Base-by-base conservation (phyloP, 768 basidiomycete genomes). In the Boletus reticuloceps region DNA sequence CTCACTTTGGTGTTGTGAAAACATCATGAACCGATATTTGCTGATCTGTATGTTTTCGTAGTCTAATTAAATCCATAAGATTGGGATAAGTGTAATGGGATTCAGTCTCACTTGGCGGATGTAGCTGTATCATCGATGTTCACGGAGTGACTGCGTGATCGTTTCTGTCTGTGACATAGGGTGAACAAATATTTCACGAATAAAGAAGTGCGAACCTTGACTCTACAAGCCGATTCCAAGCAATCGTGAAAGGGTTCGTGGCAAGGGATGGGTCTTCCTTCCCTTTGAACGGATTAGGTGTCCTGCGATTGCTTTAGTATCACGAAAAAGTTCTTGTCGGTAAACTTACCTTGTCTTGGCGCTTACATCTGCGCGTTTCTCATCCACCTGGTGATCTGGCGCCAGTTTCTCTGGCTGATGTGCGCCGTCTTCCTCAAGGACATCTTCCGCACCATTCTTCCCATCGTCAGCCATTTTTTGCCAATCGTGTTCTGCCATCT, bases 401-500 rank as follows among this genome's bases (percentile, higher is more conserved):
- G n/a, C n/a, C n/a, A n/a, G n/a, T n/a, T n/a, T n/a, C n/a, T 58
- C 34, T 34, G 34, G 32, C 34, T 14, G 34, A 12, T 31, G 38
- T 29, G 31, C 17, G 7, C 14, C 29, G 7, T 27, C 27, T 27
- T 51, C 59, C 25, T 61, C 57, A 13, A 55, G 29, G 27, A 38
- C 41, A 19, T 59, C 61, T 45, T 66, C 59, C 7, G 14, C 46
- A 10, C 41, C 56, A 16, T 62, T 36, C 29, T 58, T 47, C 7
- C 34, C 55, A 13, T 60, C 50, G 1, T 53, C 56, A 12, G 39
- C 43, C 11, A 44, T 6, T 29, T 59, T 52, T 31, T 36, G 47
- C 68, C 59, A 66, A n/a, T 69, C 67, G 8, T 55, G 50, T 7
- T 27, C 27, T 27, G 59, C 58, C 9, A 63, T 55, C 39, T 72